Evolutionary conservation across 108 stramenopile genomes (phyloP).

Genomic region (Cyclotella cryptica): DNA sequence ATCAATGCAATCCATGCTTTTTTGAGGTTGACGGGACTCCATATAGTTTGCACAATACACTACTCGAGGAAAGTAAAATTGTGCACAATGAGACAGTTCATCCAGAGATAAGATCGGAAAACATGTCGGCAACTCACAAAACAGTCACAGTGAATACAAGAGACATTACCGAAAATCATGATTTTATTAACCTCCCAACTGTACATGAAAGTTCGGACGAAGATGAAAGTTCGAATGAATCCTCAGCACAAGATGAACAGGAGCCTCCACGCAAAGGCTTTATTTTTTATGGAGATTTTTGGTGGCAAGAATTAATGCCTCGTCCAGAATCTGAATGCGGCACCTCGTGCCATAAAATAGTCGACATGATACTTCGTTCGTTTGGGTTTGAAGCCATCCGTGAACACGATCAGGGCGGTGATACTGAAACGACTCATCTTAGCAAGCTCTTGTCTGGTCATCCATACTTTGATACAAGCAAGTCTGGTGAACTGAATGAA

Average conservation of each 20-base stretch:
- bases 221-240: background rate
- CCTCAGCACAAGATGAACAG: background rate
- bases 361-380: conserved; percentile 24
- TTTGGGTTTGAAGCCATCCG: conserved; percentile 32
- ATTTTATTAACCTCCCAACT: conserved; percentile 34
- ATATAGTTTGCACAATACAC: conserved; percentile 15
- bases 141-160: background rate
- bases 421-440: background rate
- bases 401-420: background rate
- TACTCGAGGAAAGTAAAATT: background rate
- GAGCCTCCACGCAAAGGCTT: background rate
- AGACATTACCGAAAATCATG: conserved; percentile 30
- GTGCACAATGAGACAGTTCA: background rate
- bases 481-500: background rate
- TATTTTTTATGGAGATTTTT: conserved; percentile 33
- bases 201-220: background rate
- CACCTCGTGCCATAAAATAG: background rate
- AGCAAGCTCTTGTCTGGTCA: background rate
- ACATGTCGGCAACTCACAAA: background rate
- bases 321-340: background rate
- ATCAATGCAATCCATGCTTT: conserved; percentile 7
- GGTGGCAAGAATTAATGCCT: conserved; percentile 32
- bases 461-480: background rate
- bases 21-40: background rate
- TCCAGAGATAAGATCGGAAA: background rate